These are phyloP conservation scores for Phytophthora vignae DNA, from an alignment of 352 stramenopile genomes.

Conservation along the genomic window DNA sequence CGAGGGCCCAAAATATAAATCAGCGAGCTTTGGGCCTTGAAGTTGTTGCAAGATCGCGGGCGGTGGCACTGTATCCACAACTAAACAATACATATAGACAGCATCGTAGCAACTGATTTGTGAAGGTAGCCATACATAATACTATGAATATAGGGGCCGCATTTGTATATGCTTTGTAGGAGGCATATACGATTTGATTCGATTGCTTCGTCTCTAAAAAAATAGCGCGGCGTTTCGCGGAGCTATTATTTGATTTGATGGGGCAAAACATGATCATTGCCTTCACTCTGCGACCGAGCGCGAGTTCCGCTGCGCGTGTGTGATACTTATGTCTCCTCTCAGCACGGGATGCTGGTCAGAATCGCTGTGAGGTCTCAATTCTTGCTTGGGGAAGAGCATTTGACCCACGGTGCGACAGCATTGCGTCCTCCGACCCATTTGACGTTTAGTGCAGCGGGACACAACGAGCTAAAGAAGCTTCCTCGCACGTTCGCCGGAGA, in stretches of 20 bases:
- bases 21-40: conserved; percentile 18
- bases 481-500: no score
- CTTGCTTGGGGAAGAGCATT: not conserved
- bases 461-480: no score
- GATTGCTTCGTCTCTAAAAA: not conserved
- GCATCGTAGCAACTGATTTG: no score
- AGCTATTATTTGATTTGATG: not conserved
- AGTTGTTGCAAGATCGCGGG: conserved; percentile 27
- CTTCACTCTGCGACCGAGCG: not conserved
- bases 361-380: not conserved
- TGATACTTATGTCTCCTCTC: not conserved
- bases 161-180: not conserved
- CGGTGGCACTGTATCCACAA: not conserved
- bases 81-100: no score
- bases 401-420: not conserved
- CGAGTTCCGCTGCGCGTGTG: not conserved
- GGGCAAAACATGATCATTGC: not conserved
- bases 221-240: not conserved
- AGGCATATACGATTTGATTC: not conserved
- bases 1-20: conserved; percentile 14
- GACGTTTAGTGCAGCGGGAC: no score
- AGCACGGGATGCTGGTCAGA: not conserved
- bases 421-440: not conserved
- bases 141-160: not conserved
- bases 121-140: no score